phyloP scores from a whole-genome alignment of 768 basidiomycete genomes.

The Roridomyces roridus region DNA sequence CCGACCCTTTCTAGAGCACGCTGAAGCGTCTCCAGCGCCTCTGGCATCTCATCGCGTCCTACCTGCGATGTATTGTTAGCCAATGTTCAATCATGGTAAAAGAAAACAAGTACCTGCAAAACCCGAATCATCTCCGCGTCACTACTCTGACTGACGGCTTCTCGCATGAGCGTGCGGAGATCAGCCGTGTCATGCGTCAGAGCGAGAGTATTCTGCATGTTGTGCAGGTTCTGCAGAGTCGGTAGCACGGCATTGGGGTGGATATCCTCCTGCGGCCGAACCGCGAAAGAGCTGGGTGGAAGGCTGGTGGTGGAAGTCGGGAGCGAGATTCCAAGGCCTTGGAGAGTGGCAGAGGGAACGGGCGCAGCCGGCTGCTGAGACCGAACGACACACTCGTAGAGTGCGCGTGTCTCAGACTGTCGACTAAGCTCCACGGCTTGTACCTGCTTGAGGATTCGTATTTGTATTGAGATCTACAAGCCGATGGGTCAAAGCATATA shows the following conservation, averaged over 20 bases:
- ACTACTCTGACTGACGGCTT: conserved; percentile 44
- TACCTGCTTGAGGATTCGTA: conserved; percentile 59
- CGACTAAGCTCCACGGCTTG: conserved; percentile 50
- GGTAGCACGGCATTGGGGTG: conserved; percentile 23
- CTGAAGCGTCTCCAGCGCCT: conserved; percentile 63
- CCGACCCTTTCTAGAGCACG: conserved; percentile 44
- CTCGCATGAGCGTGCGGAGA: conserved; percentile 40
- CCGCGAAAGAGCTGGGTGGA: conserved; percentile 21
- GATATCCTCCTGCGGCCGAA: conserved; percentile 6
- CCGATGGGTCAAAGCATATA: neutral
- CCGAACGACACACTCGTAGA: conserved; percentile 36
- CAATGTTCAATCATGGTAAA: neutral
- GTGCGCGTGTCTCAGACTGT: conserved; percentile 43
- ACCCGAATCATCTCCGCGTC: conserved; percentile 51
- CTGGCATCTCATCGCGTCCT: conserved; percentile 53
- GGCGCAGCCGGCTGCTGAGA: conserved; percentile 15
- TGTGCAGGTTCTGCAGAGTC: conserved; percentile 22
- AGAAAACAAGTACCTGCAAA: conserved; percentile 40
- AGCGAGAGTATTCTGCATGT: conserved; percentile 40
- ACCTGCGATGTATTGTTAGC: conserved; percentile 35
- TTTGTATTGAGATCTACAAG: conserved; percentile 45
- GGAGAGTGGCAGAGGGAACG: conserved; percentile 1
- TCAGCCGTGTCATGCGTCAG: conserved; percentile 41
- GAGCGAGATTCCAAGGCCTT: conserved; percentile 21
- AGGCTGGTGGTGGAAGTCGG: conserved; percentile 16